Evolutionary conservation across 768 basidiomycete species (phyloP), one percentile per base, ranked within the genome.

Genomic region (Postia placenta): DNA sequence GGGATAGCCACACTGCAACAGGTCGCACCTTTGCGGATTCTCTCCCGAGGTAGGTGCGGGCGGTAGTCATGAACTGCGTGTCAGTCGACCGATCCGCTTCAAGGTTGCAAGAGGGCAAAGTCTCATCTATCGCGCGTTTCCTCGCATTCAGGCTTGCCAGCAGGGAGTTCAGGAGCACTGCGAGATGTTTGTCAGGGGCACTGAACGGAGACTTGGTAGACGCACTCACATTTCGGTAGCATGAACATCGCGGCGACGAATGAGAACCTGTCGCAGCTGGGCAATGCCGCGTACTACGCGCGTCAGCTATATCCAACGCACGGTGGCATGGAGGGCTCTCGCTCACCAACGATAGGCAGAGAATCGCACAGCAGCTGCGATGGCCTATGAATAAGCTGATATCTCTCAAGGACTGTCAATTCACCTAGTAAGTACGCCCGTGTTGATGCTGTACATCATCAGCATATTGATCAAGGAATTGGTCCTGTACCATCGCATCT

Each of bases 401-500:
- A n/a, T n/a, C n/a, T n/a, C n/a, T n/a, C n/a, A n/a, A n/a, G n/a
- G n/a, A n/a, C n/a, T n/a, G n/a, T n/a, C n/a, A n/a, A n/a, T n/a
- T 7, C 9, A 56, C 60, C 58, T 60, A 11, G 61, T 63, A 42
- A 63, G 47, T 30, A 53, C 51, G 17, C 61, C 57, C 4, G 58
- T 59, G 39, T 61, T 60, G 24, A 61, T 48, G 36, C 56, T 58
- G 52, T 61, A 63, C 39, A 60, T 24, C 40, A 61, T 61, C 14
- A 63, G 51, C 14, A 46, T 42, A 4, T 48, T 47, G 15, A 61
- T 49, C 15, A 56, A 47, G 17, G 55, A 56, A 24, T 57, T 44
- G 17, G 57, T 56, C 49, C 60, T 59, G 40, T 1, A 39, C 19
- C n/a, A n/a, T n/a, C n/a, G n/a, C n/a, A n/a, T n/a, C n/a, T n/a